phyloP scores from a whole-genome alignment of 768 basidiomycete genomes.

The Phanerodontia chrysosporium region DNA sequence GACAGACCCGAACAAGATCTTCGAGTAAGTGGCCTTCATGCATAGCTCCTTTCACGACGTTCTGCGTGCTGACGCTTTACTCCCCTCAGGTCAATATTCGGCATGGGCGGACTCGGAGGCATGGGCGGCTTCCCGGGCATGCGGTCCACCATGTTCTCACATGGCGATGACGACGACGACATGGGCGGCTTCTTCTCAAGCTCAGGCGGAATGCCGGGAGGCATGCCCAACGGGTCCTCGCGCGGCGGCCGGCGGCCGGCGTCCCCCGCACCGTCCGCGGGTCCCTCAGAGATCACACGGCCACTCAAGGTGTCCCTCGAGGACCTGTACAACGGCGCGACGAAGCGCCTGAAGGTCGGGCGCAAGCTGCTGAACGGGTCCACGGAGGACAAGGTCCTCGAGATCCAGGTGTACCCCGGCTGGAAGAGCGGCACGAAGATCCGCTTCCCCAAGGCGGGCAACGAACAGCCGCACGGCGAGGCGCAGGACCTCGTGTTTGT shows the following conservation, averaged over 20 bases:
- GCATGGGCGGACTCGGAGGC: slow-evolving; percentile 34
- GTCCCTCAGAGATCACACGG: slow-evolving; percentile 67
- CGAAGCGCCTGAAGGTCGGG: slow-evolving; percentile 86
- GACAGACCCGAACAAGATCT: slow-evolving; percentile 81
- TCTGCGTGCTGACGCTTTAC: neutral
- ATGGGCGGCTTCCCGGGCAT: slow-evolving; percentile 17
- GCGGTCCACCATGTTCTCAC: neutral
- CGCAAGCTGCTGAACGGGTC: slow-evolving; percentile 67
- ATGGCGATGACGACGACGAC: slow-evolving; percentile 36
- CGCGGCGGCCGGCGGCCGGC: slow-evolving; percentile 28
- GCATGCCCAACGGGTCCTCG: slow-evolving; percentile 37
- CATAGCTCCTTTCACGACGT: neutral
- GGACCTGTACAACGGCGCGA: slow-evolving; percentile 80
- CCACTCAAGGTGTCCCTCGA: slow-evolving; percentile 83
- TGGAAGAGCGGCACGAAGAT: slow-evolving; percentile 98
- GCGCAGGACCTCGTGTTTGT: slow-evolving; percentile 93
- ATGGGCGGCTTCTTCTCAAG: slow-evolving; percentile 40
- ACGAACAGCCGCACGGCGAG: slow-evolving; percentile 65
- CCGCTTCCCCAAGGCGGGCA: slow-evolving; percentile 82
- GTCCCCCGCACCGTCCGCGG: slow-evolving; percentile 31
- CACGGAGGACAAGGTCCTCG: slow-evolving; percentile 83
- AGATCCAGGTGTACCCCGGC: slow-evolving; percentile 77
- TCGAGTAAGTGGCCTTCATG: slow-evolving; percentile 57
- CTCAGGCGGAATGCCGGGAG: slow-evolving; percentile 58
- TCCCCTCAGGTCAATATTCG: slow-evolving; percentile 53